Percentiles rank a stretch among this genome's conserved stretches.
phyloP scores from a whole-genome alignment of 2,329 filamentous ascomycete genomes.

The Curvularia spicifera region DNA sequence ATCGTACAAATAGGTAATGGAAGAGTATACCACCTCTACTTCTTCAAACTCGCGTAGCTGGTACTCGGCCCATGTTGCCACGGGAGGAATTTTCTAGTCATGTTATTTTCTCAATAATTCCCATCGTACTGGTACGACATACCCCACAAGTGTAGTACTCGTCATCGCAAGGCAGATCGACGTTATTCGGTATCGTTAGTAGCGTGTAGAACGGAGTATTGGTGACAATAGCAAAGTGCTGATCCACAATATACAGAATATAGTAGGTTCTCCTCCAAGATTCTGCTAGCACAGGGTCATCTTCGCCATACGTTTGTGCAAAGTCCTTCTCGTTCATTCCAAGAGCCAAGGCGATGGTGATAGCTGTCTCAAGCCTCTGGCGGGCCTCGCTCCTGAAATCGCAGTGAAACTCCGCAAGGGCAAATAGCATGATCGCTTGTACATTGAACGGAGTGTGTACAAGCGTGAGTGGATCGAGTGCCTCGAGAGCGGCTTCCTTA shows the following conservation, averaged over 20 bases:
- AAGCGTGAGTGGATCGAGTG: constrained; percentile 27
- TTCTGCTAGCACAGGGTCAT: constrained; percentile 75
- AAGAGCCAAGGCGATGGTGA: constrained; percentile 75
- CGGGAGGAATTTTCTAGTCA: constrained; percentile 40
- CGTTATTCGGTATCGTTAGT: constrained; percentile 68
- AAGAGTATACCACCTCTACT: constrained; percentile 76
- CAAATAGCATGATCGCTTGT: constrained; percentile 77
- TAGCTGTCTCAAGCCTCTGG: constrained; percentile 69
- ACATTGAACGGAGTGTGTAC: constrained; percentile 62
- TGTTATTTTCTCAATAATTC: constrained; percentile 1
- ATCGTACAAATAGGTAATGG: constrained; percentile 81
- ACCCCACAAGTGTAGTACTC: constrained; percentile 61
- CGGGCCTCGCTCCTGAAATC: constrained; percentile 70
- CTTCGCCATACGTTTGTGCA: constrained; percentile 66
- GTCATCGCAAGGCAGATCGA: constrained; percentile 82
- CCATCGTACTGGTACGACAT: constrained; percentile 17
- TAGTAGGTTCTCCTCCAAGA: constrained; percentile 89
- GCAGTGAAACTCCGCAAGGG: constrained; percentile 81
- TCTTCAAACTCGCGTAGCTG: constrained; percentile 75
- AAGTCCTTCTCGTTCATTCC: constrained; percentile 76
- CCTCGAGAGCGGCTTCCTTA: constrained; percentile 29
- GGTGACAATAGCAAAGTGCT: constrained; percentile 79
- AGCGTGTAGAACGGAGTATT: constrained; percentile 71
- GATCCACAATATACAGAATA: constrained; percentile 77
- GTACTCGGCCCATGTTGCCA: constrained; percentile 69